A percentile compares a stretch with the other conserved stretches of the same genome.
Evolutionary conservation across 331 rosid genomes (phyloP).

Genomic region (Malus hybrid): DNA sequence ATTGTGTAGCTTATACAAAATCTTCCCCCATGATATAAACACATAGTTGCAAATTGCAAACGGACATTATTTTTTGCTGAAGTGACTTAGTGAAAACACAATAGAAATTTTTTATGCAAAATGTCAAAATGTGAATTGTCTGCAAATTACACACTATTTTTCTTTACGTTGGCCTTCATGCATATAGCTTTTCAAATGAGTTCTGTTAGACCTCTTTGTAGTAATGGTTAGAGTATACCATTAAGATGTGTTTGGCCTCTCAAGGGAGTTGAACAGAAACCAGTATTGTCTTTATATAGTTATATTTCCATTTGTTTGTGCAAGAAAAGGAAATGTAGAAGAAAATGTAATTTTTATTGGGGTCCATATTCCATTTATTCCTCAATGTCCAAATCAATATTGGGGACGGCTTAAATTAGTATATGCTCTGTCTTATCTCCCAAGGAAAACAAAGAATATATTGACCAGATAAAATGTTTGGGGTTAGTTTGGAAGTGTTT

Average conservation of each 20-base stretch:
- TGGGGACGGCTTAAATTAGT: background rate
- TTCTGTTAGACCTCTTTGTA: background rate
- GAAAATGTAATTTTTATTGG: background rate
- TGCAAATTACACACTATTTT: too few species aligned
- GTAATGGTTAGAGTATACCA: background rate
- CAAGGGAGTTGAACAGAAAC: background rate
- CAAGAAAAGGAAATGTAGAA: background rate
- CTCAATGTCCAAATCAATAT: slow-evolving; percentile 5
- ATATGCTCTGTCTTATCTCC: background rate
- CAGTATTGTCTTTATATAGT: background rate
- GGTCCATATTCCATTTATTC: background rate
- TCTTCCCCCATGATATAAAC: too few species aligned
- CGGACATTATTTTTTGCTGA: too few species aligned
- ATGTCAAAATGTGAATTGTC: background rate
- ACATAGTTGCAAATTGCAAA: too few species aligned
- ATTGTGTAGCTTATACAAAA: too few species aligned
- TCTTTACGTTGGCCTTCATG: background rate
- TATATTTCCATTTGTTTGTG: background rate
- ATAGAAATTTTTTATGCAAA: too few species aligned
- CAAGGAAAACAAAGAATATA: background rate
- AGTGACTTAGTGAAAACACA: background rate
- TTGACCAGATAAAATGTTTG: too few species aligned
- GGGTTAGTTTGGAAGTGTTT: too few species aligned
- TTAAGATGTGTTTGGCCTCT: background rate
- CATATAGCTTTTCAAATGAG: background rate